A percentile compares a stretch with the other conserved stretches of the same genome.
These are phyloP conservation scores for Fusarium globosum DNA, from an alignment of 2,329 filamentous ascomycete genomes.

Conservation along the genomic window DNA sequence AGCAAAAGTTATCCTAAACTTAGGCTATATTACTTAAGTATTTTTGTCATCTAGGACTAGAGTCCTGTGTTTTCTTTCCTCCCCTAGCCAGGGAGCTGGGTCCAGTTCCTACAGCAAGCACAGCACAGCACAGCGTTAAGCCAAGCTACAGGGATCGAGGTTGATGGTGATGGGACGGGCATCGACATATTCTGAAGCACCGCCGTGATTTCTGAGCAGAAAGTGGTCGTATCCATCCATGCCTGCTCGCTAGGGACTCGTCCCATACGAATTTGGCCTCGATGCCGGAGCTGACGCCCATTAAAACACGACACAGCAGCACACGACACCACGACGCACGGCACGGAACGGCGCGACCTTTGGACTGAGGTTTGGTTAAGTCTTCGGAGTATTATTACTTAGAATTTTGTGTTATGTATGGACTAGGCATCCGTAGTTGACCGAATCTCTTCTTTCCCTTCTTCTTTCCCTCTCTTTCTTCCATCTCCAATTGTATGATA, in stretches of 20 bases:
- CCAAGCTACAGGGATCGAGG: constrained; percentile 38
- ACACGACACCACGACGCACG: constrained; percentile 12
- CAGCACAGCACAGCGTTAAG: background rate
- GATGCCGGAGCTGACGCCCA: background rate
- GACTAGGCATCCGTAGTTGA: constrained; percentile 7
- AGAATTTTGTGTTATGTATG: constrained; percentile 22
- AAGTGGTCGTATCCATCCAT: constrained; percentile 23
- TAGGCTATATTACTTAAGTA: too few relatives aligned
- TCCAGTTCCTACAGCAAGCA: background rate
- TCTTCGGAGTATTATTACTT: constrained; percentile 11
- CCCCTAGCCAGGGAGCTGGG: background rate
- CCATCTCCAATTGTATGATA: constrained; percentile 1
- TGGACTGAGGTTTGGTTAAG: constrained; percentile 11
- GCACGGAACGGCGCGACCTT: constrained; percentile 14
- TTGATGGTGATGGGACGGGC: constrained; percentile 32
- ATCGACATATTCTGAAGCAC: constrained; percentile 42
- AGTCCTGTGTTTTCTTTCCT: too few relatives aligned
- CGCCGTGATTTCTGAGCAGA: constrained; percentile 32
- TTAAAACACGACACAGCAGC: background rate
- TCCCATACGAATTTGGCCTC: background rate
- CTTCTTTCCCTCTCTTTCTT: background rate
- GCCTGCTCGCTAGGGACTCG: constrained; percentile 1
- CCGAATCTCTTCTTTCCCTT: constrained; percentile 1
- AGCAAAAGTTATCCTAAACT: too few relatives aligned
- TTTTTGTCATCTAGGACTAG: too few relatives aligned